A percentile compares a stretch with the other conserved stretches of the same genome.
These are phyloP conservation scores for Alternaria ventricosa DNA, from an alignment of 2,329 filamentous ascomycete genomes.

Conservation along the genomic window DNA sequence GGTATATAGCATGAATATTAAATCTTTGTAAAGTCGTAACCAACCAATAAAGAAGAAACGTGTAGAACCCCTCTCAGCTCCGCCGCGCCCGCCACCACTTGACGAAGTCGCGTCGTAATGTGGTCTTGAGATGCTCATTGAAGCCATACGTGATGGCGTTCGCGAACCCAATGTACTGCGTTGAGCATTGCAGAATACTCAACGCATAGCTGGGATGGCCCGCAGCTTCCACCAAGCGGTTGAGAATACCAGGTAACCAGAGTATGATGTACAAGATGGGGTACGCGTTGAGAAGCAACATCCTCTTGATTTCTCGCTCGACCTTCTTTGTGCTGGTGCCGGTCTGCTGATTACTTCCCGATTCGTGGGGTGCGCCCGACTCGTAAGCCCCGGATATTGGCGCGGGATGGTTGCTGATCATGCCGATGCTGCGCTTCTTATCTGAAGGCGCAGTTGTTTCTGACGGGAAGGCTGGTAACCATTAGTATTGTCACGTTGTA, in stretches of 20 bases:
- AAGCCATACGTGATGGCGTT: conserved; percentile 29
- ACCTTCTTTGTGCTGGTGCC: background rate
- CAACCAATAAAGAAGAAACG: background rate
- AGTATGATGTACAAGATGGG: conserved; percentile 43
- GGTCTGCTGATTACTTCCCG: background rate
- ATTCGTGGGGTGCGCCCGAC: background rate
- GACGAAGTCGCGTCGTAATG: background rate
- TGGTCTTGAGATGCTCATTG: conserved; percentile 21
- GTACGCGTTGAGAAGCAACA: conserved; percentile 44
- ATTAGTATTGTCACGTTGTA: background rate
- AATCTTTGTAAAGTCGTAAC: background rate
- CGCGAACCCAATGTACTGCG: conserved; percentile 29
- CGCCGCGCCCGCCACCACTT: background rate
- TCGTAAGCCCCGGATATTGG: background rate
- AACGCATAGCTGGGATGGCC: conserved; percentile 14
- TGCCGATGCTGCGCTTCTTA: background rate
- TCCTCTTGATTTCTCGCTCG: conserved; percentile 31
- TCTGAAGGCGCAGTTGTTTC: background rate
- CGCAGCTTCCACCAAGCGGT: conserved; percentile 25
- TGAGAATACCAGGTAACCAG: conserved; percentile 42
- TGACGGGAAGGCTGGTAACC: background rate
- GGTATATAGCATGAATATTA: background rate
- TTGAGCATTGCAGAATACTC: conserved; percentile 21
- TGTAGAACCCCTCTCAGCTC: background rate
- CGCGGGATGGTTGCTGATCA: background rate